Base-by-base conservation (phyloP, 768 basidiomycete species). In the Phanerochaete carnosa region DNA sequence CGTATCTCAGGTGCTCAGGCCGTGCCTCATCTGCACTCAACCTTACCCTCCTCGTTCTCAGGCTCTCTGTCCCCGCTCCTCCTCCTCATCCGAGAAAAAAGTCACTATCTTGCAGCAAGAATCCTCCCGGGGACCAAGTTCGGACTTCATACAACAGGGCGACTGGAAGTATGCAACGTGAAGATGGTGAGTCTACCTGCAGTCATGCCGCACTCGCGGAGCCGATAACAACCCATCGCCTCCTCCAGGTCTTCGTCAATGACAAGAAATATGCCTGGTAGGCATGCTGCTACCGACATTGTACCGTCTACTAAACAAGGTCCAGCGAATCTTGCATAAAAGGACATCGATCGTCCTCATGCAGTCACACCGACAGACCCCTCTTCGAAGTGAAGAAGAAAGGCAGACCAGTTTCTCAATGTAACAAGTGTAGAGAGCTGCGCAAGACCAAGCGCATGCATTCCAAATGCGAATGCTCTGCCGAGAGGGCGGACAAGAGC, bases 291-390 rank as follows among this genome's bases (percentile, higher is more conserved):
- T n/a, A 33, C 30, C 16, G 7, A 29, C 15, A 7, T 52, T 33
- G 51, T 13, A 8, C 30, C 32, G n/a, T 52, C 7, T 12, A 19
- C 4, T 32, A 9, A 29, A 33, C 51, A 19, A 13, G 9, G 8
- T 22, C 29, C 30, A 94, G 93, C 74, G 91, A 91, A 78, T 90
- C 92, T 64, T 96, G 94, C 77, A 94, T 95, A 74, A 94, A 94
- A 76, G 94, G 94, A 16, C 94, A 59, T 53, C 45, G 62, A 7
- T 59, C 62, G 19, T 63, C 62, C 13, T 63, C 62, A 13, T 63
- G 58, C 45, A 12, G 16, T 12, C 62, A 63, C 49, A 52, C 85
- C 57, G 92, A 94, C 71, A 83, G 94, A 43, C 89, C 93, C 32
- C 80, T 96, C 56, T 94, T 88, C 71, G 92, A 84, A 81, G 89